Evolutionary conservation across 78 protist genomes (phyloP), one percentile per base, ranked within the genome.

Genomic region (Dictyostelium brefeldianum): DNA sequence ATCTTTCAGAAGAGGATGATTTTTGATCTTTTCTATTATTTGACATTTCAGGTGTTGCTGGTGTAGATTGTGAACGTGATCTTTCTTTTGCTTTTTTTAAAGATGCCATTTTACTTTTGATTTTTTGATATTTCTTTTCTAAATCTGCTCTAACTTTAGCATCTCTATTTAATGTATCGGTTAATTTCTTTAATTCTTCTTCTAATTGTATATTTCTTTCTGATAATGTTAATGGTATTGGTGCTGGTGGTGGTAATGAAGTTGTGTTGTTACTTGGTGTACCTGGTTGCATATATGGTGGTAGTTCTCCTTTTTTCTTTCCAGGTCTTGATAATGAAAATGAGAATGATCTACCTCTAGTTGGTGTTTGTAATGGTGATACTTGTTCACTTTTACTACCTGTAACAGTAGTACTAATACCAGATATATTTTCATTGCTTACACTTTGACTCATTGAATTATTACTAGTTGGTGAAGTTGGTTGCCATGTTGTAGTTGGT

Each of bases 321-420:
- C 73, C 43, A 64, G 17, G 10, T 29, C 29, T 27, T 20, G 83
- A 57, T 8, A 74, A 17, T 73, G 92, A 85, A 27, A 85, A 85
- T 59, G 92, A 85, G 18, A 85, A 78, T 77, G 92, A 85, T 77
- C 92, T 74, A 31, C 43, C 25, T 65, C 64, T 85, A 7, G 84
- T 77, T 50, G 51, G 41, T 64, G 29, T 27, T 78, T 20, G 43
- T 31, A 10, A 2, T 14, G 83, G 64, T 78, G 53, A 12, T 78
- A 50, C 31, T 25, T 31, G 7, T 14, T 36, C 17, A 53, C 27
- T 46, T 71, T 15, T 59, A 36, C 25, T 41, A n/a, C n/a, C 67
- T 20, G 11, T 36, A 15, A 22, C 41, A 43, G 22, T 25, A 9
- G 22, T 47, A 74, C 9, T 73, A 46, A 1, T 17, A 59, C 12